phyloP scores from a whole-genome alignment of 306 rosid genomes.

The Lathyrus oleraceus region DNA sequence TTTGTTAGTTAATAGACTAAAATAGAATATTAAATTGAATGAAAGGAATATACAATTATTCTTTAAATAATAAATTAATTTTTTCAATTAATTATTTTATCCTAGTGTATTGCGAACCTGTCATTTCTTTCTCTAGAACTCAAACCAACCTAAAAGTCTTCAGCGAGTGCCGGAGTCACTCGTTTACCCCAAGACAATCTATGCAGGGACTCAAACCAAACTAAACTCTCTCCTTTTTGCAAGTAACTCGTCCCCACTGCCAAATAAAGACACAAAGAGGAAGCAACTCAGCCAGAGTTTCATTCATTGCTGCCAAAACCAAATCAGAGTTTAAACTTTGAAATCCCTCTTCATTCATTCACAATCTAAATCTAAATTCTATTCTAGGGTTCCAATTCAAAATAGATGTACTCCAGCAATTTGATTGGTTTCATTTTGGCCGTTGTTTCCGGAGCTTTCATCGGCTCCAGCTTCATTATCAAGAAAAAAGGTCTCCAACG shows the following conservation, averaged over 20 bases:
- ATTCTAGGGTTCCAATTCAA: slow-evolving; percentile 2
- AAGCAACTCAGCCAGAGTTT: neutral
- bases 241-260: neutral
- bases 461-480: slow-evolving; percentile 84
- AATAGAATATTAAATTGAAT: too few species aligned
- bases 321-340: neutral
- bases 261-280: neutral
- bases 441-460: slow-evolving; percentile 73
- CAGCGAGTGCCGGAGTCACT: too few species aligned
- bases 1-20: too few species aligned
- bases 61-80: too few species aligned
- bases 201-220: neutral
- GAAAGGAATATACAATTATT: too few species aligned
- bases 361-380: neutral
- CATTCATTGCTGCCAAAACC: neutral
- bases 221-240: neutral
- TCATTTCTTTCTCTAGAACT: too few species aligned
- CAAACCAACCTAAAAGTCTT: too few species aligned
- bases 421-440: slow-evolving; percentile 73
- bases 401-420: slow-evolving; percentile 58
- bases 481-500: slow-evolving; percentile 86
- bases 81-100: too few species aligned
- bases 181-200: too few species aligned
- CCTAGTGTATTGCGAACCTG: too few species aligned
- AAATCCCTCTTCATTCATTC: neutral